Evolutionary conservation across 2,329 filamentous ascomycete genomes (phyloP).

Genomic region (Furcasterigmium sp.): DNA sequence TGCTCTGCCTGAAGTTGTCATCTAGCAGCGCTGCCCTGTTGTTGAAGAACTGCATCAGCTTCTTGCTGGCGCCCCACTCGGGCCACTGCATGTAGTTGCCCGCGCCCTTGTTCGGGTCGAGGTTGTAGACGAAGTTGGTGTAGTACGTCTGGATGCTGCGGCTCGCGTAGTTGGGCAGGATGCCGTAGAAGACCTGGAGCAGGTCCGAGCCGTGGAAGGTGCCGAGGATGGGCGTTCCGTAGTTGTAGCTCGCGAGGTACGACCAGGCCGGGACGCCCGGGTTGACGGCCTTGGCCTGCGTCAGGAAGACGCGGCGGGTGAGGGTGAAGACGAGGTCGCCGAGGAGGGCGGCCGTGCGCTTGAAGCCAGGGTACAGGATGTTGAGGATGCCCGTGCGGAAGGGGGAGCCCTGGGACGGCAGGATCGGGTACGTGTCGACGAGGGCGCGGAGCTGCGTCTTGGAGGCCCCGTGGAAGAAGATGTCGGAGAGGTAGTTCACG

Average conservation of each 20-base stretch:
- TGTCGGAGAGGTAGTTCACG: conserved; percentile 52
- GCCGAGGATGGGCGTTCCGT: conserved; percentile 66
- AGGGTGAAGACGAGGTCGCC: conserved; percentile 74
- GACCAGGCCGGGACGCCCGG: conserved; percentile 64
- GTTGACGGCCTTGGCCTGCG: conserved; percentile 34
- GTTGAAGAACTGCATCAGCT: conserved; percentile 44
- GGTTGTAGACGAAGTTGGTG: conserved; percentile 63
- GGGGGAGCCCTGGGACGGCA: conserved; percentile 57
- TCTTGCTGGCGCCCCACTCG: conserved; percentile 32
- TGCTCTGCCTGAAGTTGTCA: conserved; percentile 26
- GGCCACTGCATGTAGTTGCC: conserved; percentile 32
- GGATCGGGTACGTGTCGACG: conserved; percentile 57
- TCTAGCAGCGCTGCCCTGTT: conserved; percentile 26
- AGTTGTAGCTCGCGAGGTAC: conserved; percentile 68
- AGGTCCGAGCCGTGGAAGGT: conserved; percentile 72
- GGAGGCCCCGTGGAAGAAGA: conserved; percentile 57
- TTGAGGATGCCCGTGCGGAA: conserved; percentile 67
- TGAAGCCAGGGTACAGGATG: conserved; percentile 71
- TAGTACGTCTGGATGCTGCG: conserved; percentile 63
- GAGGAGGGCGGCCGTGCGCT: conserved; percentile 68
- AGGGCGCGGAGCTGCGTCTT: conserved; percentile 45
- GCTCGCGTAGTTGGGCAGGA: conserved; percentile 57
- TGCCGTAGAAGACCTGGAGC: conserved; percentile 62
- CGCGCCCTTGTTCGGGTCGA: conserved; percentile 61
- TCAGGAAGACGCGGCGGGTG: conserved; percentile 60